Base-by-base conservation (phyloP, 2,329 filamentous ascomycete genomes). In the Exophiala sp. region DNA sequence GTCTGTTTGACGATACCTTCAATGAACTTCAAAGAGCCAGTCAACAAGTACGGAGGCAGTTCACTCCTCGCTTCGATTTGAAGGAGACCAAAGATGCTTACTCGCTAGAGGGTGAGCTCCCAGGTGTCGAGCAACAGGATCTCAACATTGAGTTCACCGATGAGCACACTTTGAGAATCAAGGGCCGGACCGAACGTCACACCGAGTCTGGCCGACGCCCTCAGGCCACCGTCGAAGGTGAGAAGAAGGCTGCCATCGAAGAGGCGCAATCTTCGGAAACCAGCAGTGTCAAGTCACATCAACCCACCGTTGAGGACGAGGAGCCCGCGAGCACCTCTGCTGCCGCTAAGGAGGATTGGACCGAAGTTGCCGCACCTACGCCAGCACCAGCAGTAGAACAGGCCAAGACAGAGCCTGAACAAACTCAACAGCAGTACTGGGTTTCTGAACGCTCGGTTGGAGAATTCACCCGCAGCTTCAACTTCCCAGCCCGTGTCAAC, bases 401-500 rank as follows among this genome's bases (percentile, higher is more conserved):
- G 71, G 49, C 52, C 38, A 55, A 50, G 65, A 38, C 57, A 49
- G 58, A 62, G 42, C 49, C 59, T 33, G 52, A 58, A 41, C 58
- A 61, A 47, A 38, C 49, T 34, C 39, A 65, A 35, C 60, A 73
- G 46, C 77, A 75, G 59, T 84, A 79, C 71, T 85, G 81, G 82
- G 75, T 83, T 50, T 76, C 72, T 49, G 82, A 85, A 68, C 79
- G 82, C 62, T 76, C 75, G 1, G 72, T 82, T 10, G 82, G 82
- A 59, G 76, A 80, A 50, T 85, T 85, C 71, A 75, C 78, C 55
- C 77, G 82, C 63, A 75, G 72, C 44, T 85, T 85, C 69, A 73
- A 69, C 54, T 85, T 85, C 73, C 80, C 82, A 1, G 69, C 71
- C 2, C 71, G 76, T 32, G 77, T 85, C 47, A 75, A 84, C 59